Percentiles rank a stretch among this genome's conserved stretches.
Evolutionary conservation across 805 yeast species (phyloP).

Genomic region (Candida adriatica): DNA sequence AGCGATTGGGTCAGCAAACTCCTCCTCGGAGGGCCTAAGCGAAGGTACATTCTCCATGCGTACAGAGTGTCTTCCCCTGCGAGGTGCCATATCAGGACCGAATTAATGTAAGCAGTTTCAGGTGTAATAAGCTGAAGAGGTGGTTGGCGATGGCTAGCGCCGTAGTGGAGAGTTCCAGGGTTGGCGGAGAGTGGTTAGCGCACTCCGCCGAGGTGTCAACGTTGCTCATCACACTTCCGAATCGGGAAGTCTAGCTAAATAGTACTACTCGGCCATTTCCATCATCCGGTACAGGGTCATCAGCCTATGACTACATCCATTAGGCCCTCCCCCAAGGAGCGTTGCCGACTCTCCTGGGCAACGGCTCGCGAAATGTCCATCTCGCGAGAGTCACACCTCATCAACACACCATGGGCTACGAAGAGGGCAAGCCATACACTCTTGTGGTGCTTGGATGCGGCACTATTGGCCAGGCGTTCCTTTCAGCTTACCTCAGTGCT

Average conservation of each 20-base stretch:
- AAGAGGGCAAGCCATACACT: constrained; percentile 33
- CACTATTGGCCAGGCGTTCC: constrained; percentile 90
- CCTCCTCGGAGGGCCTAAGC: constrained; percentile 44
- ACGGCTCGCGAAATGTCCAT: no score
- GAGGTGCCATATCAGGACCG: no score
- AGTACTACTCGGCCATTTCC: no score
- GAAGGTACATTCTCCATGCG: constrained; percentile 38
- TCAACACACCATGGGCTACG: constrained; percentile 9
- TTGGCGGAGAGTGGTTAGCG: not conserved
- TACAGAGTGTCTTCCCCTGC: no score
- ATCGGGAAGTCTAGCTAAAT: constrained; percentile 8
- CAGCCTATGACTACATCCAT: no score
- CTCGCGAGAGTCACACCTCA: no score
- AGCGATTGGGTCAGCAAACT: constrained; percentile 58
- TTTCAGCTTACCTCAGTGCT: constrained; percentile 63
- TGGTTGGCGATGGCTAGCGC: not conserved
- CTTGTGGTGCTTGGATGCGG: constrained; percentile 88
- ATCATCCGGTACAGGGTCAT: no score
- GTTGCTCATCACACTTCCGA: constrained; percentile 11
- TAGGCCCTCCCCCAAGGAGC: no score
- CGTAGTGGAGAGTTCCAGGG: not conserved
- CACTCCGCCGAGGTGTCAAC: constrained; percentile 4
- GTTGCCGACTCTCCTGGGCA: no score
- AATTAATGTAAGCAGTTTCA: no score
- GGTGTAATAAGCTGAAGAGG: no score